These are phyloP conservation scores for Rhizopus arrhizus DNA, from an alignment of 371 early-diverging fungal genomes.

Conservation along the genomic window DNA sequence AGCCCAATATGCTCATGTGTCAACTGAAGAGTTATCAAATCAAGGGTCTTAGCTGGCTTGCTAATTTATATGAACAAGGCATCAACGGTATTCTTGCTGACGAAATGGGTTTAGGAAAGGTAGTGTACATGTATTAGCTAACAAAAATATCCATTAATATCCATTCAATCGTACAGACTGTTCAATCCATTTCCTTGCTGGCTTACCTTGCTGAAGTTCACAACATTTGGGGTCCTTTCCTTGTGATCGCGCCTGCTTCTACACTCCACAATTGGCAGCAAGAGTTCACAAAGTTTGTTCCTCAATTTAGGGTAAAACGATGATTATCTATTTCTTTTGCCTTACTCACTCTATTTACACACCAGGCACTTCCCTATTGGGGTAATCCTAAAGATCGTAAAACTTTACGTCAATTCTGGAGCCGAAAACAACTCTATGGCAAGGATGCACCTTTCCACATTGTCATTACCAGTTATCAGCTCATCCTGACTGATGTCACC, in stretches of 20 bases:
- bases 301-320: conserved; percentile 73
- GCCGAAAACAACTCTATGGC: conserved; percentile 73
- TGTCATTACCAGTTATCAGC: conserved; percentile 93
- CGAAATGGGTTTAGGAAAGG: conserved; percentile 92
- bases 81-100: conserved; percentile 98
- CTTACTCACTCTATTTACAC: not conserved
- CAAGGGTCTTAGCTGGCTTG: conserved; percentile 99
- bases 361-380: conserved; percentile 84
- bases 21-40: conserved; percentile 94
- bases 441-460: conserved; percentile 91
- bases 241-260: conserved; percentile 95
- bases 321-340: not conserved
- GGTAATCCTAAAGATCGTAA: conserved; percentile 91
- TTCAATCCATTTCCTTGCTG: conserved; percentile 94
- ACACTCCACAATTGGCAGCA: conserved; percentile 98
- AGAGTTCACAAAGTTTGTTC: conserved; percentile 91
- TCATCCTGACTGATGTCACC: conserved; percentile 86
- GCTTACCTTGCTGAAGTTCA: conserved; percentile 88
- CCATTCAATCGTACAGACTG: conserved; percentile 63
- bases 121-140: conserved; percentile 5
- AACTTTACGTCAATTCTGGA: conserved; percentile 83
- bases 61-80: conserved; percentile 94
- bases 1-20: conserved; percentile 89
- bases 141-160: not conserved
- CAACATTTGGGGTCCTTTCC: conserved; percentile 94